Conservation (phyloP, 139 green algal genomes). For the Tetradesmus lagerheimii region DNA sequence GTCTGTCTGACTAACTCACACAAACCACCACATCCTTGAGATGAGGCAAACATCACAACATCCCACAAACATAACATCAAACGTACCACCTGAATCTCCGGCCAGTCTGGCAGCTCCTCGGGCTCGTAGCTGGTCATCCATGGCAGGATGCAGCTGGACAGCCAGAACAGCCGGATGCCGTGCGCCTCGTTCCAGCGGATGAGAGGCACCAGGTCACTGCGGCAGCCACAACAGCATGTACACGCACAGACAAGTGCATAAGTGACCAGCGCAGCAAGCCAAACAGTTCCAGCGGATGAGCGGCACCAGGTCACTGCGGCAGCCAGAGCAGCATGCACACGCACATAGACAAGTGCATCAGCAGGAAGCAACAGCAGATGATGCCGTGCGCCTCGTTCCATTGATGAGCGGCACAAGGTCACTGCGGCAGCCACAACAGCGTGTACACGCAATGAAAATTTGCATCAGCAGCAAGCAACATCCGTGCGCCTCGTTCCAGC, state of each 20-base stretch:
- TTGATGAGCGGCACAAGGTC: not conserved
- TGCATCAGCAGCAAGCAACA: not conserved
- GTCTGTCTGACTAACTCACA: too few relatives aligned
- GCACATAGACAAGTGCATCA: not conserved
- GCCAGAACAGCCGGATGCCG: slow-evolving; percentile 75
- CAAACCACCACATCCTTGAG: too few relatives aligned
- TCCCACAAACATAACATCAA: not conserved
- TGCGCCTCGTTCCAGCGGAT: slow-evolving; percentile 69
- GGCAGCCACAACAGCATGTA: slow-evolving; percentile 14
- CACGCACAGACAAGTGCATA: not conserved
- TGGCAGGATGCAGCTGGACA: slow-evolving; percentile 50
- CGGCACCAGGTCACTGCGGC: slow-evolving; percentile 10
- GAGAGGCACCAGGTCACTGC: not conserved
- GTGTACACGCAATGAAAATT: not conserved
- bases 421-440: slow-evolving; percentile 10
- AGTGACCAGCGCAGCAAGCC: not conserved
- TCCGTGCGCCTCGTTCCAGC: too few relatives aligned
- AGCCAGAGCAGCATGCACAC: not conserved
- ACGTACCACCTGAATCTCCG: slow-evolving; percentile 60
- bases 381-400: slow-evolving; percentile 79
- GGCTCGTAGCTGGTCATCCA: slow-evolving; percentile 56
- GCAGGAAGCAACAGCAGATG: slow-evolving; percentile 76
- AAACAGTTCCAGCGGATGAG: slow-evolving; percentile 63
- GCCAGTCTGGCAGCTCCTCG: slow-evolving; percentile 71
- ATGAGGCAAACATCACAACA: not conserved